Base-by-base conservation (phyloP, 352 stramenopile genomes). In the Pythium sp. region DNA sequence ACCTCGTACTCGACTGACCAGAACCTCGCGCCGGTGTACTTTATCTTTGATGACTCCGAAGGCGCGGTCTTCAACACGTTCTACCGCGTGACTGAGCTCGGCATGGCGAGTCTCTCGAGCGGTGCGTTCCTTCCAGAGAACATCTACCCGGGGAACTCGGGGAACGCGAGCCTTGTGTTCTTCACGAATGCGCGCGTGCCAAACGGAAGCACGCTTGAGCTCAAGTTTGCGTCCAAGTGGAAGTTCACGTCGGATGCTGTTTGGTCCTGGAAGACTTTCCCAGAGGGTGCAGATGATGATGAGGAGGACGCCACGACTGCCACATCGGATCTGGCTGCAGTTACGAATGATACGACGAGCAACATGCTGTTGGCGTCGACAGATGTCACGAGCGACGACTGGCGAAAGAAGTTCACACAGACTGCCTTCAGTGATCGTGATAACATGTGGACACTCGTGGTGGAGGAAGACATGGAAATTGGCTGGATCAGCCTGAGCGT, bases 91-190 rank as follows among this genome's bases (percentile, higher is more conserved):
- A 80, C 70, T 1, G 74, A 82, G 24, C 55, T 95, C 5, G 70
- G 72, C 0, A 64, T 69, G 15, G 82, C 82, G 1, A 71, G 68
- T 6, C 68, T 95, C 5, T 89, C 80, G 4, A 95, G 87, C 28
- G 81, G 84, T 5, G 87, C 85, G 9, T 95, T 95, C 62, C 67
- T 93, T 1, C 87, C 87, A 7, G 84, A 95, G 61, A 95, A 93
- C 56, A 92, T 93, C 53, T 95, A 93, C 59, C 87, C 87, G 5
- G 87, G 87, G 24, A 95, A 93, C 67, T 78, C 82, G 12, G 87
- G 87, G 22, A 93, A 91, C 57, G 87, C 85, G 7, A 91, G 72
- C 36, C 74, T 95, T 15, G 82, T 79, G 20, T 95, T 95, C 72
- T 93, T 85, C 72, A 89, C 85, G 14, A 79, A 84, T 51, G 83